Evolutionary conservation across 2,329 filamentous ascomycete genomes (phyloP).

Genomic region (Penicillium sp.): DNA sequence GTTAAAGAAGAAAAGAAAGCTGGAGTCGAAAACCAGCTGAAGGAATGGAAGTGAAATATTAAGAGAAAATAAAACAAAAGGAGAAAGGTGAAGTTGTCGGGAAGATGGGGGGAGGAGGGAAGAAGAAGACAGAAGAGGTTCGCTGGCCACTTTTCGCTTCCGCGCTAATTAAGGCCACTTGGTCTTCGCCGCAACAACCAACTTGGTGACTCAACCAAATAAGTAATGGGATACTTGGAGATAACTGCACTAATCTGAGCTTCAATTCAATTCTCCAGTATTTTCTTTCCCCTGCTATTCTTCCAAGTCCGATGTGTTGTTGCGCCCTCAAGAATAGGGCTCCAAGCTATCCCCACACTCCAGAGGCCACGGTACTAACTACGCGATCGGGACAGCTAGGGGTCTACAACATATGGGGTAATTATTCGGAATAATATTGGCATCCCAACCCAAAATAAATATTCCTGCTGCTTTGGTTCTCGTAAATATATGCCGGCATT

Average conservation of each 20-base stretch:
- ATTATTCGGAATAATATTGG: not conserved
- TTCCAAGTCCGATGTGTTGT: constrained; percentile 2
- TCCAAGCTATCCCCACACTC: constrained; percentile 12
- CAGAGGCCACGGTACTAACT: constrained; percentile 14
- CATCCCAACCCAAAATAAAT: not conserved
- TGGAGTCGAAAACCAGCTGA: constrained; percentile 36
- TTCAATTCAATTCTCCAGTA: not conserved
- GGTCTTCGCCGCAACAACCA: constrained; percentile 32
- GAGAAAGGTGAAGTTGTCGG: constrained; percentile 24
- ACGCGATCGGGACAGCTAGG: constrained; percentile 2
- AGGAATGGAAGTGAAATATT: constrained; percentile 32
- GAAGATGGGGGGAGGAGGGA: constrained; percentile 27
- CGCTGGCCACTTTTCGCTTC: constrained; percentile 41
- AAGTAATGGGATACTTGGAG: not conserved
- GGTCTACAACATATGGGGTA: constrained; percentile 6
- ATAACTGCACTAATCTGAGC: not conserved
- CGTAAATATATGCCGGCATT: constrained; percentile 7
- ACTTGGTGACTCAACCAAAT: constrained; percentile 15
- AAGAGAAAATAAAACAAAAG: constrained; percentile 28
- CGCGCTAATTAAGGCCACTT: constrained; percentile 43
- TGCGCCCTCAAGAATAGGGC: not conserved
- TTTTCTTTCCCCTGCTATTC: not conserved
- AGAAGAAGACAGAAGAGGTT: constrained; percentile 28
- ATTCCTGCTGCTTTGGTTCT: not conserved
- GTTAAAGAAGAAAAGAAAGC: constrained; percentile 32